Evolutionary conservation across 2,329 filamentous ascomycete genomes (phyloP).

Genomic region (Sarocladium oryzae): DNA sequence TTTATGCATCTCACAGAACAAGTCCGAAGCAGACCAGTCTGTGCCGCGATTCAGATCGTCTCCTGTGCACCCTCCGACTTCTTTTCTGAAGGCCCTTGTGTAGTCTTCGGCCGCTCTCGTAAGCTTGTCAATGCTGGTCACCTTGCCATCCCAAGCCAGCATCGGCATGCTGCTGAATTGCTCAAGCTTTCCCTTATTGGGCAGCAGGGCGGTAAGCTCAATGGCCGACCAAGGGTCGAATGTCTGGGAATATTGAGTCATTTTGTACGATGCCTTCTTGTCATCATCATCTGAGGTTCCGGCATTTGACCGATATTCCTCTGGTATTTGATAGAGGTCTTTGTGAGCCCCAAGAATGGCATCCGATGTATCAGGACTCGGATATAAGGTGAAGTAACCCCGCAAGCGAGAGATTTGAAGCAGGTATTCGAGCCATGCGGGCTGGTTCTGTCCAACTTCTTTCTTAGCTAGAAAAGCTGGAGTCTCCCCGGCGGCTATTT

Average conservation of each 20-base stretch:
- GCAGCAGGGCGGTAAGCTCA: constrained; percentile 43
- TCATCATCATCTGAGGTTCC: constrained; percentile 10
- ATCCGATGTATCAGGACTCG: constrained; percentile 47
- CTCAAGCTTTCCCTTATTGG: constrained; percentile 35
- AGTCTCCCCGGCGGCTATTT: constrained; percentile 26
- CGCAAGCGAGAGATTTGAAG: constrained; percentile 69
- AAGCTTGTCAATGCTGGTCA: constrained; percentile 32
- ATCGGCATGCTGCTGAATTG: constrained; percentile 46
- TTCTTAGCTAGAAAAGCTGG: constrained; percentile 44
- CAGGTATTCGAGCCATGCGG: constrained; percentile 72
- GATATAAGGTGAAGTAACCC: constrained; percentile 77
- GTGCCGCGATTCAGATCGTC: constrained; percentile 20
- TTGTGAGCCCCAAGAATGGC: constrained; percentile 68
- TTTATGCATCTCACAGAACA: constrained; percentile 52
- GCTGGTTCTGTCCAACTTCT: constrained; percentile 59
- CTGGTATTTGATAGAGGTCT: constrained; percentile 66
- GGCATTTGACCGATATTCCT: constrained; percentile 48
- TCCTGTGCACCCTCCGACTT: constrained; percentile 60
- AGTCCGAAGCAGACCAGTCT: constrained; percentile 43
- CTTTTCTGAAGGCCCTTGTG: constrained; percentile 49
- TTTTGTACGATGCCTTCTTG: constrained; percentile 10
- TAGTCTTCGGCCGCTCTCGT: constrained; percentile 44
- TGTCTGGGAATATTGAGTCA: constrained; percentile 13
- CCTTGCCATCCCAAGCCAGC: constrained; percentile 57
- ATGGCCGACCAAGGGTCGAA: constrained; percentile 37